Conservation (phyloP, 192 early-diverging fungal species). For the Gamsiella multidivaricata region DNA sequence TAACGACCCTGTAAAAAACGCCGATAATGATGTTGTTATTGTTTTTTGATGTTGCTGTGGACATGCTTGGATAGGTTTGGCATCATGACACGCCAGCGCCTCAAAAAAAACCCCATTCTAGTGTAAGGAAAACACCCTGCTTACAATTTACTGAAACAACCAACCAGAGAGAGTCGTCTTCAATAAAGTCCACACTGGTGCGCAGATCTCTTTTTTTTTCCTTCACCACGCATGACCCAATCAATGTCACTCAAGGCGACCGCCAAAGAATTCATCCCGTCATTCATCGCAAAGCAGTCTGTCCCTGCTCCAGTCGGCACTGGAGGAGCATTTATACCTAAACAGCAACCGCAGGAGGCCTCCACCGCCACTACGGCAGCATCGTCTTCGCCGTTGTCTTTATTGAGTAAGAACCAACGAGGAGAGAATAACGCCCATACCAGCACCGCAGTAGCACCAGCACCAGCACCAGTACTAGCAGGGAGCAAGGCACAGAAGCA, state of each 20-base stretch:
- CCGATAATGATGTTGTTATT: too few relatives aligned
- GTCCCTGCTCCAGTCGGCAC: conserved; percentile 6
- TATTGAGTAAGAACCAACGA: neutral
- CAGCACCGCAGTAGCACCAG: neutral
- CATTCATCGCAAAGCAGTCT: conserved; percentile 25
- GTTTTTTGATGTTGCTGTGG: too few relatives aligned
- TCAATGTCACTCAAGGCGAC: conserved; percentile 55
- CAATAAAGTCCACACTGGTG: too few relatives aligned
- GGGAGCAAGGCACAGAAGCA: neutral
- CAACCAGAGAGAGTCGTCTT: too few relatives aligned
- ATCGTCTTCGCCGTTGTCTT: neutral
- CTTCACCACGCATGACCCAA: conserved; percentile 26
- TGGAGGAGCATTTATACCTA: conserved; percentile 12
- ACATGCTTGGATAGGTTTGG: too few relatives aligned
- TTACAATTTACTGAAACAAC: too few relatives aligned
- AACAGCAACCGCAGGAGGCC: neutral
- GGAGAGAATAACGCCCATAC: neutral
- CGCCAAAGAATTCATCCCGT: conserved; percentile 53
- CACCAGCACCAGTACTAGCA: neutral
- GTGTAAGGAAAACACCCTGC: too few relatives aligned
- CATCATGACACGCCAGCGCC: too few relatives aligned
- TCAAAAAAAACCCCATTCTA: too few relatives aligned
- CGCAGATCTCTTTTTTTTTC: conserved; percentile 12
- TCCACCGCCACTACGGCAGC: neutral
- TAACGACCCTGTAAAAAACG: too few relatives aligned